Base-by-base conservation (phyloP, 139 green algal genomes). In the Medakamo hakoo region DNA sequence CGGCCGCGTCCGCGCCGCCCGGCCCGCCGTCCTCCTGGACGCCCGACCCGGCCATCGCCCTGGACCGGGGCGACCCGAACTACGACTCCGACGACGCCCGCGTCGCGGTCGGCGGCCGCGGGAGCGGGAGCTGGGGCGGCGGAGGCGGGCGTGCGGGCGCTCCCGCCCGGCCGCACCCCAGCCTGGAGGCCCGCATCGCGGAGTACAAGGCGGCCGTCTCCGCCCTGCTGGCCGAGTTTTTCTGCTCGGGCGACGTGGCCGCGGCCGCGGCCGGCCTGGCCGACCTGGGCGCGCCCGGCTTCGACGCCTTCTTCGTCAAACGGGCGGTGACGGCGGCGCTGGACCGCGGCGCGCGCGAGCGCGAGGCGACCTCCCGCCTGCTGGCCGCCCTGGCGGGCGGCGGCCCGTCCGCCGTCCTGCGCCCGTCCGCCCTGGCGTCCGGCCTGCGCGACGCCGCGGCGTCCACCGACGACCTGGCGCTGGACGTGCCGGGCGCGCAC, bases 221-320 rank as follows among this genome's bases (percentile, higher is more conserved):
- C 25, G 64, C 62, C 23, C 55, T 63, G 21, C 22, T 64, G 62
- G 22, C 82, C 49, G 90, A 97, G 76, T 96, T 92, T 76, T 95
- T 95, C 63, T 64, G 66, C 40, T 83, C 68, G 28, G 78, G 73
- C 22, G 89, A 95, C 69, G 68, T 88, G 2, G 49, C 61, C 1
- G 84, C 85, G 63, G 70, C 74, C 4, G 63, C 65, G 28, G 40
- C n/a, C n/a, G 68, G 67, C 62, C 58, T 92, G 59, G 57, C 67
- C 58, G 85, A 93, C 32, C 70, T 88, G 63, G 81, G 76, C 57
- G 70, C 71, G 26, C 72, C 76, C 18, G 63, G 73, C 58, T 73
- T 78, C 29, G 65, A 68, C 14, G 83, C 95, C 73, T 91, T 91
- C 71, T 93, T 97, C 73, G 88, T 98, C 24, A 98, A 98, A 79